Conservation (phyloP, 805 yeast species). For the Ogataea henricii region DNA sequence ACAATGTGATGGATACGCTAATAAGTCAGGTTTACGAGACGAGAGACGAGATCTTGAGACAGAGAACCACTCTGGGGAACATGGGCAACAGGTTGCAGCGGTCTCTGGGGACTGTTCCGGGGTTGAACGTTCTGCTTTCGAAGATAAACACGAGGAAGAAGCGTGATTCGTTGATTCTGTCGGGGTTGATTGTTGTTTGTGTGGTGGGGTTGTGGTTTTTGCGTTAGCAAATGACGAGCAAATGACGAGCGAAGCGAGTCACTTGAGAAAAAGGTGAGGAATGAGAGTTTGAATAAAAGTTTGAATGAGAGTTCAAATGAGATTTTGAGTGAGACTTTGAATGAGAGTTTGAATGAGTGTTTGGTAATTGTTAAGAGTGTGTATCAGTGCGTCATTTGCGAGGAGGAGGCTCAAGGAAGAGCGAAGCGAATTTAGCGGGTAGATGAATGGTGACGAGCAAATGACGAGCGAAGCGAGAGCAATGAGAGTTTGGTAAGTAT, state of each 20-base stretch:
- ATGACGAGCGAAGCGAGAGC: too few relatives aligned
- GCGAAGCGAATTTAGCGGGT: too few relatives aligned
- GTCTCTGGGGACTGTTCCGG: slow-evolving; percentile 74
- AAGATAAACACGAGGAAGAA: slow-evolving; percentile 87
- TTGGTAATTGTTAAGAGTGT: too few relatives aligned
- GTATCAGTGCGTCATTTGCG: too few relatives aligned
- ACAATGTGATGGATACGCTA: slow-evolving; percentile 75
- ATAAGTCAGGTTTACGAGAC: slow-evolving; percentile 87
- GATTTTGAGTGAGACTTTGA: too few relatives aligned
- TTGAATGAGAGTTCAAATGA: too few relatives aligned
- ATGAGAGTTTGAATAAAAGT: too few relatives aligned
- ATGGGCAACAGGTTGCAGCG: slow-evolving; percentile 66
- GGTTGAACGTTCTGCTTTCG: slow-evolving; percentile 70
- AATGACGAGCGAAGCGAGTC: not conserved
- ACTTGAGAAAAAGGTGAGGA: too few relatives aligned
- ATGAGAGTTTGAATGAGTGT: too few relatives aligned
- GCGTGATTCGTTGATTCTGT: slow-evolving; percentile 84
- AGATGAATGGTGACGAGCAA: too few relatives aligned
- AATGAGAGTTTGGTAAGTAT: too few relatives aligned
- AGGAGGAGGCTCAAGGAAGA: too few relatives aligned
- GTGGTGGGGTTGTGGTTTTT: slow-evolving; percentile 58
- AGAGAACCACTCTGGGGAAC: slow-evolving; percentile 60
- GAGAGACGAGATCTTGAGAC: slow-evolving; percentile 78
- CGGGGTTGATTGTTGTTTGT: slow-evolving; percentile 70
- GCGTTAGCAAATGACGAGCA: slow-evolving; percentile 9